Conservation (phyloP, 768 basidiomycete species). For the Mycena capillaripes region DNA sequence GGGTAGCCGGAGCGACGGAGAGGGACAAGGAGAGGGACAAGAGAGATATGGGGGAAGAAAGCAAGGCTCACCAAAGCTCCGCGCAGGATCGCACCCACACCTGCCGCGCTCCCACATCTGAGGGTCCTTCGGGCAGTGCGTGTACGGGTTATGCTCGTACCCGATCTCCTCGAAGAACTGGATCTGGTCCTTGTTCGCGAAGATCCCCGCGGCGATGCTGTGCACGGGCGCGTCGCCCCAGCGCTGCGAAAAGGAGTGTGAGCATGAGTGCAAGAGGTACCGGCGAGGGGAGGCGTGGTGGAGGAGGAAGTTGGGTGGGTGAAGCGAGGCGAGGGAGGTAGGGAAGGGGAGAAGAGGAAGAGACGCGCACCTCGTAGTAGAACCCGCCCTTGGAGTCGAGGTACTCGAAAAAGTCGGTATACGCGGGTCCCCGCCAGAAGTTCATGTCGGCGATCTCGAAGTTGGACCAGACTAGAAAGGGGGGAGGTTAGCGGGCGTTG, state of each 20-base stretch:
- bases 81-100: conserved; percentile 63
- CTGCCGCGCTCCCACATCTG: conserved; percentile 55
- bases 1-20: not conserved
- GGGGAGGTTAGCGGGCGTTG: not conserved
- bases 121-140: conserved; percentile 59
- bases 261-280: not conserved
- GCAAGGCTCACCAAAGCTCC: conserved; percentile 72
- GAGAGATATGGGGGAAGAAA: not conserved
- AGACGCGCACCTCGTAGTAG: conserved; percentile 70
- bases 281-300: too few species aligned
- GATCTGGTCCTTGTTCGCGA: conserved; percentile 69
- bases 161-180: conserved; percentile 86
- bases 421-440: conserved; percentile 77
- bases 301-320: too few species aligned
- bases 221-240: conserved; percentile 79
- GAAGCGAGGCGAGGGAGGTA: not conserved
- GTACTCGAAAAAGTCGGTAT: conserved; percentile 75
- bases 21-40: not conserved
- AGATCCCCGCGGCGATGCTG: conserved; percentile 74
- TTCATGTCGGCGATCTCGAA: conserved; percentile 81
- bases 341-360: conserved; percentile 46
- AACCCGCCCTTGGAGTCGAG: conserved; percentile 75
- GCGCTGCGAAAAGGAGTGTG: conserved; percentile 48
- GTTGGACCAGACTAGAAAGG: conserved; percentile 65
- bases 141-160: conserved; percentile 67